A percentile compares a stretch with the other conserved stretches of the same genome.
Evolutionary conservation across 2,329 filamentous ascomycete genomes (phyloP).

Genomic region (Xylariales sp.): DNA sequence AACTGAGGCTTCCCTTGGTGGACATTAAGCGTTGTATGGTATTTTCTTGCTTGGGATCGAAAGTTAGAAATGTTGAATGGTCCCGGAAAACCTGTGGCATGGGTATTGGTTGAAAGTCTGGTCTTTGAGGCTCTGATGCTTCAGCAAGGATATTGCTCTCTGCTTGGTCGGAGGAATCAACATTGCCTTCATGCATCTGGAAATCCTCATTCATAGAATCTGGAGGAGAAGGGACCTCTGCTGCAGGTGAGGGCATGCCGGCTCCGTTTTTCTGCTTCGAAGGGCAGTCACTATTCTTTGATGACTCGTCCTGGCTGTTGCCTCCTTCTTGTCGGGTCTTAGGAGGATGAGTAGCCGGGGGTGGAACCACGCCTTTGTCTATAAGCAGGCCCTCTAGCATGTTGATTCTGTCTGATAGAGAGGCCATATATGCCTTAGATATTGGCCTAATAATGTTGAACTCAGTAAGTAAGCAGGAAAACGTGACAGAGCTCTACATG

Average conservation of each 20-base stretch:
- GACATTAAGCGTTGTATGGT: conserved; percentile 45
- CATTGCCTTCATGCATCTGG: conserved; percentile 17
- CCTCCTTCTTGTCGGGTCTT: conserved; percentile 38
- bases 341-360: conserved; percentile 48
- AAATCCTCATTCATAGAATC: conserved; percentile 29
- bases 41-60: conserved; percentile 38
- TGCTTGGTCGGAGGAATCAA: not conserved
- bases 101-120: conserved; percentile 12
- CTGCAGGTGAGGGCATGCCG: conserved; percentile 9
- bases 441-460: conserved; percentile 50
- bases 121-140: not conserved
- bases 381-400: conserved; percentile 47
- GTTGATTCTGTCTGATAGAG: conserved; percentile 48
- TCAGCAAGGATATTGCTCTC: not conserved
- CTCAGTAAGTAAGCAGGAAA: conserved; percentile 7
- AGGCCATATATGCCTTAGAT: conserved; percentile 54
- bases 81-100: conserved; percentile 28
- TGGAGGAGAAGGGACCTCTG: conserved; percentile 22
- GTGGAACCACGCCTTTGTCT: conserved; percentile 43
- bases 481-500: not conserved
- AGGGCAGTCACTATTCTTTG: not conserved
- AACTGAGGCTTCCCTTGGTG: conserved; percentile 44
- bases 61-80: too few species aligned
- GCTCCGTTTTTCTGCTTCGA: too few species aligned
- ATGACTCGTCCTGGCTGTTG: conserved; percentile 1